Evolutionary conservation across 352 stramenopile genomes (phyloP), one percentile per base, ranked within the genome.

Genomic region (Aphanomyces euteiches): DNA sequence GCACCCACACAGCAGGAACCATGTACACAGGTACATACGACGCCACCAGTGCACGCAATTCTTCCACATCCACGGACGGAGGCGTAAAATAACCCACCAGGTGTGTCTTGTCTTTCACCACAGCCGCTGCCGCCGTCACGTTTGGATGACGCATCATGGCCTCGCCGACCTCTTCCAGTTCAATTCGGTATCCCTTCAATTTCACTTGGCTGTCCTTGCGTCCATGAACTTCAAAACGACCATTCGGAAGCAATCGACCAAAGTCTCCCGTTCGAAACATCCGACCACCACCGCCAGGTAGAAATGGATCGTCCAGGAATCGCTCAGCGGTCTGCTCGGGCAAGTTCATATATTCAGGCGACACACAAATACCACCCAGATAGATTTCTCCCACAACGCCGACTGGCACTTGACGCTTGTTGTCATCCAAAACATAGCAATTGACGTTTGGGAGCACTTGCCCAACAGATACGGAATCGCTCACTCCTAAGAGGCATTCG

Each of bases 201-300:
- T 98, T 98, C 63, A 98, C 90, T 90, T 98, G 98, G 67, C 96
- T 98, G 77, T 98, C 93, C 71, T 90, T 97, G 43, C 95, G 87
- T 4, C 95, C 95, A 45, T 97, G 88, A 43, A 98, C 85, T 75
- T 98, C 92, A 4, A 98, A 74, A 73, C 96, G 83, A 5, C 90
- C 88, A 72, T 96, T 96, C 0, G 90, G 86, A 57, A 98, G 78
- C 59, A 97, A 93, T 15, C 92, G 81, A 50, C 87, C 95, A 47
- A 92, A 78, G 78, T 98, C 93, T 38, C 95, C 93, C 0, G 93
- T 98, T 43, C 88, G 84, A 75, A 98, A 98, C 40, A 98, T 90
- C 17, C 82, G 85, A 72, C 96, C 78, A 41, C 81, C 82, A 3
- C 74, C 75, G 0, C 87, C 78, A 2, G 83, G 79, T 28, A 28